Evolutionary conservation across 1,284 basidiomycete genomes (phyloP).

Genomic region (Leccinum ponderosum): DNA sequence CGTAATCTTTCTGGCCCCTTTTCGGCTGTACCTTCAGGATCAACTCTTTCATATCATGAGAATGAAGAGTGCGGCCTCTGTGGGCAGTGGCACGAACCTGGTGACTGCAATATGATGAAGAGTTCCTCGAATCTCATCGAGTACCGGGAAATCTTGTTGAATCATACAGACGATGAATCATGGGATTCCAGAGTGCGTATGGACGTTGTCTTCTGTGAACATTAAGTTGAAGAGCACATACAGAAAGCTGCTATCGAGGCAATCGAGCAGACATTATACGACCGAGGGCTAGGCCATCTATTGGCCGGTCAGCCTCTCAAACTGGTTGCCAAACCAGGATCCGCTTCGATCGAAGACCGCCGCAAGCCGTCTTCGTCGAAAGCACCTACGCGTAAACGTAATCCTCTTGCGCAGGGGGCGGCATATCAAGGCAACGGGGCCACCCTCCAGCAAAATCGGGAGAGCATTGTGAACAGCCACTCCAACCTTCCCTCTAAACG

Average conservation of each 20-base stretch:
- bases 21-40: slow-evolving; percentile 10
- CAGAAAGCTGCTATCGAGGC: slow-evolving; percentile 62
- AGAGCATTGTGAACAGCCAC: neutral
- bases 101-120: slow-evolving; percentile 64
- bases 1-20: slow-evolving; percentile 5
- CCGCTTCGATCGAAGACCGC: neutral
- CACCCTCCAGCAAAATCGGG: slow-evolving; percentile 1
- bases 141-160: slow-evolving; percentile 64
- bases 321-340: slow-evolving; percentile 37
- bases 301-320: slow-evolving; percentile 63
- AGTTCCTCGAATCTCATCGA: slow-evolving; percentile 64
- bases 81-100: slow-evolving; percentile 47
- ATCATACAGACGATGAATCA: slow-evolving; percentile 61
- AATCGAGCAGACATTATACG: slow-evolving; percentile 61
- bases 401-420: neutral
- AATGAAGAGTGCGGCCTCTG: slow-evolving; percentile 59
- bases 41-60: slow-evolving; percentile 17
- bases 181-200: slow-evolving; percentile 58
- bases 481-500: slow-evolving; percentile 38
- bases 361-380: slow-evolving; percentile 1
- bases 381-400: neutral
- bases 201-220: neutral
- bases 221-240: slow-evolving; percentile 2
- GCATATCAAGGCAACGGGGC: neutral
- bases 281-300: slow-evolving; percentile 53